Evolutionary conservation across 164 flowering plant species (phyloP).

Genomic region (Nelumbo lutea): DNA sequence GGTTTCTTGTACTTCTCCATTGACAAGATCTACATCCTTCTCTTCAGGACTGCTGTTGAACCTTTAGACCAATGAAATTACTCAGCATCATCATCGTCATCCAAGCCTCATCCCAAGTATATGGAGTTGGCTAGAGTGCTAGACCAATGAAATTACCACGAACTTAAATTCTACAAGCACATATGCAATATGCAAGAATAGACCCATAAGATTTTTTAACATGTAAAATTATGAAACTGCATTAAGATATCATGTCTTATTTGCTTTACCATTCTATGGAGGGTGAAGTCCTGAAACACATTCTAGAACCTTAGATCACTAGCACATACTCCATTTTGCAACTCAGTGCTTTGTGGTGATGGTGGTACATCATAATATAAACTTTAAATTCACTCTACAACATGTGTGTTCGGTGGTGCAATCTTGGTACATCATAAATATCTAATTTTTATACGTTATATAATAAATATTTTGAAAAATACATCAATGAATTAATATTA

Average conservation of each 20-base stretch:
- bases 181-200: conserved; percentile 7
- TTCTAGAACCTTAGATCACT: too few species aligned
- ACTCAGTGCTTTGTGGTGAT: too few species aligned
- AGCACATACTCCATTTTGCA: too few species aligned
- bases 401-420: too few species aligned
- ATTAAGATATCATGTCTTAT: neutral
- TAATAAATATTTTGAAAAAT: too few species aligned
- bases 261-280: neutral
- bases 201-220: neutral
- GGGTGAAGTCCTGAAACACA: neutral
- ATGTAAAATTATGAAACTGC: neutral
- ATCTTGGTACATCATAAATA: too few species aligned
- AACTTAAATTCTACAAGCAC: conserved; percentile 2
- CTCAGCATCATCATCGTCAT: too few species aligned
- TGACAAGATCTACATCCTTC: conserved; percentile 82
- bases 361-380: too few species aligned
- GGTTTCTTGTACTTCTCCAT: conserved; percentile 91
- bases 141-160: conserved; percentile 24
- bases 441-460: too few species aligned
- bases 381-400: too few species aligned
- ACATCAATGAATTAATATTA: too few species aligned
- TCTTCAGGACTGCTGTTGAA: conserved; percentile 89
- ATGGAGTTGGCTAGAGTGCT: conserved; percentile 1
- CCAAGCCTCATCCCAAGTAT: too few species aligned
- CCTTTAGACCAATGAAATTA: conserved; percentile 43